Percentiles rank a stretch among this genome's conserved stretches.
Evolutionary conservation across 2,329 filamentous ascomycete species (phyloP).

Genomic region (Leptographium procerum): DNA sequence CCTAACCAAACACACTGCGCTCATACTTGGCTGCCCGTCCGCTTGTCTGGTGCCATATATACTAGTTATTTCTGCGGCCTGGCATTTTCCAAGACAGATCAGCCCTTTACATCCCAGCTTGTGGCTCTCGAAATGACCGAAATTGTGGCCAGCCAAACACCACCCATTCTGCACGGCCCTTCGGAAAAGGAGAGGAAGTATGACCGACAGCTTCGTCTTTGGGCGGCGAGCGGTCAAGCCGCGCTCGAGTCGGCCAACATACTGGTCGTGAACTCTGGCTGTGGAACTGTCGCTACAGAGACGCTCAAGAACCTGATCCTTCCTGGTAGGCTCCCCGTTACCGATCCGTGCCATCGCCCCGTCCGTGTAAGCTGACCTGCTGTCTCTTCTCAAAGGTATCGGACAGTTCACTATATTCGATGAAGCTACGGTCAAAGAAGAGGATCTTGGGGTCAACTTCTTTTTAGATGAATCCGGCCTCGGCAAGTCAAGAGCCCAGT

Average conservation of each 20-base stretch:
- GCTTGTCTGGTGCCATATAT: background rate
- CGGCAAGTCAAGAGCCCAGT: constrained; percentile 67
- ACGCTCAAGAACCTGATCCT: constrained; percentile 95
- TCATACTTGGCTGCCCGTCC: background rate
- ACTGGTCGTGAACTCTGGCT: constrained; percentile 76
- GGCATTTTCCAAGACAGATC: background rate
- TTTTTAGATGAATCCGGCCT: constrained; percentile 74
- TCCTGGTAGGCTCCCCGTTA: constrained; percentile 46
- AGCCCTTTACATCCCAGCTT: background rate
- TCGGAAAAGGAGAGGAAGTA: constrained; percentile 66
- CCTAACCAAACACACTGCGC: background rate
- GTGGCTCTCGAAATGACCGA: constrained; percentile 26
- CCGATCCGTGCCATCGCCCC: background rate
- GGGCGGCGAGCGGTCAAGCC: constrained; percentile 85
- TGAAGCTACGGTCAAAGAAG: constrained; percentile 60
- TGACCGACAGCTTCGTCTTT: constrained; percentile 87
- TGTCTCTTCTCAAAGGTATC: constrained; percentile 44
- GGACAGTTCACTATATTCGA: constrained; percentile 89
- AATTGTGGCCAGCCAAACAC: constrained; percentile 31
- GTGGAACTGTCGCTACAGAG: constrained; percentile 82
- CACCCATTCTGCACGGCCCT: constrained; percentile 38
- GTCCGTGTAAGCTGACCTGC: background rate
- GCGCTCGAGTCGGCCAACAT: constrained; percentile 86
- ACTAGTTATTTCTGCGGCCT: background rate
- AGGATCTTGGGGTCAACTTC: constrained; percentile 91